Base-by-base conservation (phyloP, 2,329 filamentous ascomycete genomes). In the Verticillium isaacii region DNA sequence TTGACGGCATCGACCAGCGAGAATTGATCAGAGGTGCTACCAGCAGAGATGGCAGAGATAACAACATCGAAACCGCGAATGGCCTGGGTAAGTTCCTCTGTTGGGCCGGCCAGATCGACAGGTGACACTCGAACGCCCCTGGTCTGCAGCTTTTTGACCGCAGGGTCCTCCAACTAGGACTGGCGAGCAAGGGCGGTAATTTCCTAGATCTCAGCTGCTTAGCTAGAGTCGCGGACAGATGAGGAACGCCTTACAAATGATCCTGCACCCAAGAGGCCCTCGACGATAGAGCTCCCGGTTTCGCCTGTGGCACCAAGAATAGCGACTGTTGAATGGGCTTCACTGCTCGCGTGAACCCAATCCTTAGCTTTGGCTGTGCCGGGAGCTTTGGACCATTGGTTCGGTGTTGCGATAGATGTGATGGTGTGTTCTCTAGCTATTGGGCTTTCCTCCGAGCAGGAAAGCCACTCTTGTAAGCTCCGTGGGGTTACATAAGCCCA, bases 1-100 rank as follows among this genome's bases (percentile, higher is more conserved):
- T 82, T 81, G 1, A 79, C 77, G 1, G 82, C 83, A 45, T 75
- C 76, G 41, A 77, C 76, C 1, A 85, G 73, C 1, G 73, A 73
- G 7, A 80, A 76, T 63, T 85, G 79, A 14, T 76, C 74, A 14
- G 7, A 34, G 73, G 68, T 37, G 39, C 69, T 69, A 3, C 66
- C 67, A 3, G 72, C 71, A 29, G 69, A 66, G 23, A 83, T 75
- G 61, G 72, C 73, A 36, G 74, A 76, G 62, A 84, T 77, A 34
- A 84, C 73, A 17, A 80, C 34, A 1, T 36, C 34, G 14, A 36
- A 36, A 2, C 34, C 34, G 34, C 34, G 34, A 14, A 36, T 7
- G 72, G 60, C 83, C 34, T 62, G 41, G 3, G 58, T 29, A 1
- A 64, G 34, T 15, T 65, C 63, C 2, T 66, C 60, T 12, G 61